Evolutionary conservation across 2,329 filamentous ascomycete species (phyloP).

Genomic region (Pseudocercospora pini-densiflorae): DNA sequence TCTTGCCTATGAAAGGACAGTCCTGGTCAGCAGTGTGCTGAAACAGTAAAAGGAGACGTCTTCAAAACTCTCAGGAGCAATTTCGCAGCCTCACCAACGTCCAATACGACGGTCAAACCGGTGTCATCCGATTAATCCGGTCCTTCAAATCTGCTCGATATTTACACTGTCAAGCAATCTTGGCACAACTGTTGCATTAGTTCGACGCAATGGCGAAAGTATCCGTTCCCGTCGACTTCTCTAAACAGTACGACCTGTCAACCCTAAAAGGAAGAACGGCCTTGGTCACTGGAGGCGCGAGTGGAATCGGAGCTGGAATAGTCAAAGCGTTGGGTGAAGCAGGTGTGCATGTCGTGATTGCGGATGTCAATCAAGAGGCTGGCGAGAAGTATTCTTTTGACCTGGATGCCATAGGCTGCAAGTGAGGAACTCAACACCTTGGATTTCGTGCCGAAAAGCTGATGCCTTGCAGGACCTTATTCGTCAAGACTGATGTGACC

Average conservation of each 20-base stretch:
- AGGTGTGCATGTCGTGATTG: slow-evolving; percentile 8
- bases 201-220: background rate
- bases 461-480: slow-evolving; percentile 26
- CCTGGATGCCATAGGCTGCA: background rate
- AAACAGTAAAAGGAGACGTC: too few relatives aligned
- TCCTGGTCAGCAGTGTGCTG: too few relatives aligned
- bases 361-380: slow-evolving; percentile 8
- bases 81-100: too few relatives aligned
- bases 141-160: background rate
- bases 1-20: too few relatives aligned
- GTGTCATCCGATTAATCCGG: too few relatives aligned
- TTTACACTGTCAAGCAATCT: background rate
- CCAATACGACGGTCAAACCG: too few relatives aligned
- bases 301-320: slow-evolving; percentile 12
- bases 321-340: slow-evolving; percentile 10
- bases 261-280: background rate
- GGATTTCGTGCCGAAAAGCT: background rate
- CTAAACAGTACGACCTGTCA: background rate
- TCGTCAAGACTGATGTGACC: slow-evolving; percentile 36
- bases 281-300: background rate
- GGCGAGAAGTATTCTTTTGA: slow-evolving; percentile 1
- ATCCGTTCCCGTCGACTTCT: background rate
- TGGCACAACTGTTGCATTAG: background rate
- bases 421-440: background rate
- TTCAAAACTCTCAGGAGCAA: too few relatives aligned